Percentiles rank a stretch among this genome's conserved stretches.
phyloP scores from a whole-genome alignment of 1,284 basidiomycete genomes.

The Ceratobasidium sp. region DNA sequence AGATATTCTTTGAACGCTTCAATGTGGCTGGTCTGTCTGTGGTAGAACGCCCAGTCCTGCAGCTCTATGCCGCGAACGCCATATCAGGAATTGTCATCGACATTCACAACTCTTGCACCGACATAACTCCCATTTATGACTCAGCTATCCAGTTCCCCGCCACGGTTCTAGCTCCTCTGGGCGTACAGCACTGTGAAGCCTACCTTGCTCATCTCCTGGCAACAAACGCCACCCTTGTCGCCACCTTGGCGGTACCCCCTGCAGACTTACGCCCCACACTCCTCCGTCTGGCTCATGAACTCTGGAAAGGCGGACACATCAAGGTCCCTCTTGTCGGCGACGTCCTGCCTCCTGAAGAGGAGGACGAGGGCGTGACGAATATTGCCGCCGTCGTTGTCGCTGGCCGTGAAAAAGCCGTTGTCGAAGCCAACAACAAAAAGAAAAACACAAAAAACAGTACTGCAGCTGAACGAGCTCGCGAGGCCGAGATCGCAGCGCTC shows the following conservation, averaged over 20 bases:
- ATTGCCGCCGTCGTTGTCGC: slow-evolving; percentile 84
- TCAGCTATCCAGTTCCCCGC: slow-evolving; percentile 73
- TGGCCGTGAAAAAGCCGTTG: slow-evolving; percentile 82
- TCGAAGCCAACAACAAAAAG: slow-evolving; percentile 81
- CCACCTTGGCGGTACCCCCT: slow-evolving; percentile 65
- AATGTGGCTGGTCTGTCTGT: slow-evolving; percentile 89
- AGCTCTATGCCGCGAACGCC: slow-evolving; percentile 83
- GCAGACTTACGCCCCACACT: slow-evolving; percentile 62
- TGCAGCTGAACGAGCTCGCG: slow-evolving; percentile 79
- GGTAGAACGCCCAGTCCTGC: slow-evolving; percentile 85
- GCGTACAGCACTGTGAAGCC: slow-evolving; percentile 77
- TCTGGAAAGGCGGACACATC: slow-evolving; percentile 71
- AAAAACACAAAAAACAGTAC: slow-evolving; percentile 65
- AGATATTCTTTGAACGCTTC: slow-evolving; percentile 95
- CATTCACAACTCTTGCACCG: slow-evolving; percentile 79
- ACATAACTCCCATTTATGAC: slow-evolving; percentile 84
- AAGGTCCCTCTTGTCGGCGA: slow-evolving; percentile 78
- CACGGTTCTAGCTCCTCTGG: slow-evolving; percentile 70
- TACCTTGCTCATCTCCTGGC: slow-evolving; percentile 78
- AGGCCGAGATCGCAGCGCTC: slow-evolving; percentile 80
- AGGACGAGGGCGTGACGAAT: slow-evolving; percentile 88
- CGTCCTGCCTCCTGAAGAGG: slow-evolving; percentile 63
- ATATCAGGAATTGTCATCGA: slow-evolving; percentile 87
- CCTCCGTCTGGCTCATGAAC: slow-evolving; percentile 67
- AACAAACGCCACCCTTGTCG: slow-evolving; percentile 70